Evolutionary conservation across 495 filamentous ascomycete genomes (phyloP).

Genomic region (Aspergillus sclerotiicarbonarius): DNA sequence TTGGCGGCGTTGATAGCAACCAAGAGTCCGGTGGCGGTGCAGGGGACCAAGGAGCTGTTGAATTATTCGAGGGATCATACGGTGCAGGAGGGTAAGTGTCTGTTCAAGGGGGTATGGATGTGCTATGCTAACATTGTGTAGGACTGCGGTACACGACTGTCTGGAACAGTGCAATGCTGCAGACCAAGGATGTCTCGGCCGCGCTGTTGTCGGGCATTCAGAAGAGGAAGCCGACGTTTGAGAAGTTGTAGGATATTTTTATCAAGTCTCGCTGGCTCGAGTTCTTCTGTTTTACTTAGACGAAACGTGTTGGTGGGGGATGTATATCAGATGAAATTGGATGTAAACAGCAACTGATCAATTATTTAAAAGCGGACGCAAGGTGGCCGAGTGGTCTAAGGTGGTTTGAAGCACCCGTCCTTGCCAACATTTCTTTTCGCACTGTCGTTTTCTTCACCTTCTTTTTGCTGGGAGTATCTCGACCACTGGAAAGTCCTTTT

Average conservation of each 20-base stretch:
- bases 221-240: slow-evolving; percentile 80
- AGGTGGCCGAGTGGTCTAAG: no score
- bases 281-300: no score
- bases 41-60: slow-evolving; percentile 89
- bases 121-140: slow-evolving; percentile 27
- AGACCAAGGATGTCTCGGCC: slow-evolving; percentile 72
- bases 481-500: no score
- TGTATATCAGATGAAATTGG: no score
- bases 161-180: slow-evolving; percentile 83
- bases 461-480: no score
- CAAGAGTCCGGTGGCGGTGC: slow-evolving; percentile 90
- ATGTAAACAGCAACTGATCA: no score
- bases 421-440: no score
- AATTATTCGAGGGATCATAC: slow-evolving; percentile 80
- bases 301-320: no score
- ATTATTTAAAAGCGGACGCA: no score
- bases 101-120: not conserved
- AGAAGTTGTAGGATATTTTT: slow-evolving; percentile 63
- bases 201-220: slow-evolving; percentile 74
- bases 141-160: slow-evolving; percentile 78
- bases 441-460: no score
- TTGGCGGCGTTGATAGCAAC: slow-evolving; percentile 64
- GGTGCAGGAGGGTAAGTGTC: slow-evolving; percentile 67
- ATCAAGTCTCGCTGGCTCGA: no score
- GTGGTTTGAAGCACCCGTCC: no score